Conservation (phyloP, 1,139 yeast species). For the Pichia sp. region DNA sequence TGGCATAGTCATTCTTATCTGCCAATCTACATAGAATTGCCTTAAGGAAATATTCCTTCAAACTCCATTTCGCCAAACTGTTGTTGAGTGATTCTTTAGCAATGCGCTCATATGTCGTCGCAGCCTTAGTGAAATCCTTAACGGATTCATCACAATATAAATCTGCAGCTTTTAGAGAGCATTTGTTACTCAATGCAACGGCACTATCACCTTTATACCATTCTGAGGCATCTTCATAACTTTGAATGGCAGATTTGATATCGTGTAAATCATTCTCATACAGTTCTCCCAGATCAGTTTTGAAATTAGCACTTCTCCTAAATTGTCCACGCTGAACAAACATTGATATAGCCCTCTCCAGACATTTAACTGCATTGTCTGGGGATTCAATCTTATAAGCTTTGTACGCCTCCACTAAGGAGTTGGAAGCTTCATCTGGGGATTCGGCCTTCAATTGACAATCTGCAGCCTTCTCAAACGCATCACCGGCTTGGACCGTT, state of each 20-base stretch:
- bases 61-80: slow-evolving; percentile 77
- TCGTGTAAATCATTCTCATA: slow-evolving; percentile 73
- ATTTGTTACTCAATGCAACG: slow-evolving; percentile 82
- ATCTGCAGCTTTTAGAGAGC: slow-evolving; percentile 86
- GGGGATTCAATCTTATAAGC: slow-evolving; percentile 72
- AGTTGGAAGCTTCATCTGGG: slow-evolving; percentile 88
- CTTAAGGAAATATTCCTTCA: slow-evolving; percentile 87
- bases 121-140: slow-evolving; percentile 67
- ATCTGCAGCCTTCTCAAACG: slow-evolving; percentile 80
- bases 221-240: slow-evolving; percentile 93
- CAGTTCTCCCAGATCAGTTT: slow-evolving; percentile 81
- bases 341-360: slow-evolving; percentile 70
- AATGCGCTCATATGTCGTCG: slow-evolving; percentile 66
- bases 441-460: slow-evolving; percentile 69
- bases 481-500: slow-evolving; percentile 64
- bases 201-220: slow-evolving; percentile 95
- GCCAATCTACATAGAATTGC: slow-evolving; percentile 79
- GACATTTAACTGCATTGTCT: slow-evolving; percentile 68
- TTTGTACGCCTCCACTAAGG: slow-evolving; percentile 87
- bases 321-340: slow-evolving; percentile 91
- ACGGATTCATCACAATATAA: slow-evolving; percentile 56
- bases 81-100: slow-evolving; percentile 73
- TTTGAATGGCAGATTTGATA: slow-evolving; percentile 56
- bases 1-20: slow-evolving; percentile 74
- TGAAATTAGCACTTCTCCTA: slow-evolving; percentile 92